phyloP scores from a whole-genome alignment of 2,329 filamentous ascomycete genomes.

The Metarhizium humberi region DNA sequence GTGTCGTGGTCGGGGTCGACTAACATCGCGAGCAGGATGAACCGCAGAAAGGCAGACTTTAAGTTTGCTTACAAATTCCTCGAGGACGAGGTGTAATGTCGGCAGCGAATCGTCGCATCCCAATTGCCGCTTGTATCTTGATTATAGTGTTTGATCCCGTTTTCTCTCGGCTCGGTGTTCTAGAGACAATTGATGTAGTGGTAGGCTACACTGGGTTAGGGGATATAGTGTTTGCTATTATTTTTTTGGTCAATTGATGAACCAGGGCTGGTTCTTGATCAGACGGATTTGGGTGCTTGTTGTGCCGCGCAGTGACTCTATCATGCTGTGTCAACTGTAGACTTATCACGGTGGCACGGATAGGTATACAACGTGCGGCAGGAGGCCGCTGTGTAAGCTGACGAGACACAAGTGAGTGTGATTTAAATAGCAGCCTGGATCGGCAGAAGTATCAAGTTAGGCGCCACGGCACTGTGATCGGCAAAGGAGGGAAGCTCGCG shows the following conservation, averaged over 20 bases:
- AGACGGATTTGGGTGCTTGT: background rate
- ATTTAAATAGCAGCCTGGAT: background rate
- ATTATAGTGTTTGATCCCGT: background rate
- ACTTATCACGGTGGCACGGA: too few relatives aligned
- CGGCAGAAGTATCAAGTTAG: background rate
- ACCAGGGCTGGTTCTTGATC: background rate
- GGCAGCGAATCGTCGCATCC: background rate
- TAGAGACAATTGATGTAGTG: slow-evolving; percentile 1
- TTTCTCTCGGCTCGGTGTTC: slow-evolving; percentile 1
- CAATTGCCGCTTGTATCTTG: slow-evolving; percentile 1
- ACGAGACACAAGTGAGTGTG: background rate
- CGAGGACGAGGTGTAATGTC: slow-evolving; percentile 69
- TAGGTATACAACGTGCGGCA: too few relatives aligned
- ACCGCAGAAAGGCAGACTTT: slow-evolving; percentile 93
- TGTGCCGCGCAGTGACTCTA: background rate
- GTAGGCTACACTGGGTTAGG: background rate
- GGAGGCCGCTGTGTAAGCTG: background rate
- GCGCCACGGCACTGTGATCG: background rate
- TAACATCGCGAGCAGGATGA: slow-evolving; percentile 65
- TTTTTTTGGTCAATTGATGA: background rate
- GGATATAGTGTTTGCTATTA: background rate
- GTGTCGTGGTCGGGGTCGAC: slow-evolving; percentile 2
- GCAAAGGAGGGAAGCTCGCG: background rate
- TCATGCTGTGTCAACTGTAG: background rate
- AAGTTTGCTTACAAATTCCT: slow-evolving; percentile 98